A percentile compares a stretch with the other conserved stretches of the same genome.
These are phyloP conservation scores for Spathaspora sp. DNA, from an alignment of 805 yeast species.

Conservation along the genomic window DNA sequence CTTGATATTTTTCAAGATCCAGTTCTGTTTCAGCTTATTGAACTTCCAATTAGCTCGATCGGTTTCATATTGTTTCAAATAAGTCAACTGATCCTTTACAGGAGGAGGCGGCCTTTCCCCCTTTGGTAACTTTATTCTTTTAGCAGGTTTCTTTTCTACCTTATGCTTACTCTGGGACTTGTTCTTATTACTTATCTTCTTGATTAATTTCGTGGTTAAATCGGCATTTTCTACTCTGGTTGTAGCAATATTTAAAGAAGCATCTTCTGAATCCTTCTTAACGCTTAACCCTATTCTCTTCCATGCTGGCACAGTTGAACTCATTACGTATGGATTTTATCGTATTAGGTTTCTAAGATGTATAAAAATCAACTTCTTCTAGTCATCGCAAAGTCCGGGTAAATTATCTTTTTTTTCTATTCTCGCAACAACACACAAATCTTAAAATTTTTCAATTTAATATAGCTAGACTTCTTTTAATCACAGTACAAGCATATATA, in stretches of 20 bases:
- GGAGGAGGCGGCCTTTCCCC: conserved; percentile 67
- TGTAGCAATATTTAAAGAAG: conserved; percentile 41
- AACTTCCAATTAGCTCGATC: conserved; percentile 73
- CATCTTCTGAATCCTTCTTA: conserved; percentile 42
- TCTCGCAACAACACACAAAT: too few relatives aligned
- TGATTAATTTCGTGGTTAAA: conserved; percentile 40
- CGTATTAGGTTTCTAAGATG: not conserved
- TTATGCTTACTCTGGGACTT: conserved; percentile 21
- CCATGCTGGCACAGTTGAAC: conserved; percentile 65
- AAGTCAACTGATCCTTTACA: conserved; percentile 70
- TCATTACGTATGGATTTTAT: not conserved
- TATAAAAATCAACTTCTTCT: not conserved
- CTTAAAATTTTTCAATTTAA: not conserved
- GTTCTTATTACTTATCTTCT: conserved; percentile 32
- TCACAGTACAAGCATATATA: not conserved
- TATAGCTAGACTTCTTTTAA: not conserved
- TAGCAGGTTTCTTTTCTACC: conserved; percentile 47
- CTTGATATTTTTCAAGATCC: conserved; percentile 67
- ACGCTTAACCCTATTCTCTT: conserved; percentile 70
- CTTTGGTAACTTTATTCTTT: conserved; percentile 67
- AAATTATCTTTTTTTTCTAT: not conserved
- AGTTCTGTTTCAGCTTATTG: conserved; percentile 81
- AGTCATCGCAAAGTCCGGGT: conserved; percentile 1
- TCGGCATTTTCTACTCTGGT: conserved; percentile 41
- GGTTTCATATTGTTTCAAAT: conserved; percentile 53